These are phyloP conservation scores for Colletotrichum liaoningense DNA, from an alignment of 2,329 filamentous ascomycete genomes.

Conservation along the genomic window DNA sequence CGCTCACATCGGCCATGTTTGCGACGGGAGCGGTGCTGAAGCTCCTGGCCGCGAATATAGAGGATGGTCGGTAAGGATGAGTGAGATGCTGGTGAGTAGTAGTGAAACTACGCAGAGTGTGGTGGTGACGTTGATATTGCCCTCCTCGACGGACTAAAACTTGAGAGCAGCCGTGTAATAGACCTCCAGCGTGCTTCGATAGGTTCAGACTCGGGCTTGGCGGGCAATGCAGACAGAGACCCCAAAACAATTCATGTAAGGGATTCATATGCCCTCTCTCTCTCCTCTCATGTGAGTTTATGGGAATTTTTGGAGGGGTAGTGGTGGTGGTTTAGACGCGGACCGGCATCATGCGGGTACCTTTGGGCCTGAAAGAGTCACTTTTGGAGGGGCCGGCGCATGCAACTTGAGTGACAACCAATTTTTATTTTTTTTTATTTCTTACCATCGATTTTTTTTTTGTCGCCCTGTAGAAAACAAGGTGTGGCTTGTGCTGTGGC, in stretches of 20 bases:
- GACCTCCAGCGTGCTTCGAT: neutral
- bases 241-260: conserved; percentile 23
- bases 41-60: neutral
- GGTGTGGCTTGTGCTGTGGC: conserved; percentile 21
- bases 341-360: conserved; percentile 31
- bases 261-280: conserved; percentile 11
- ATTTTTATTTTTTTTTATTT: neutral
- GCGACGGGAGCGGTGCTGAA: conserved; percentile 14
- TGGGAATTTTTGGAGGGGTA: conserved; percentile 5
- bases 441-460: neutral
- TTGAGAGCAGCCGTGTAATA: conserved; percentile 11
- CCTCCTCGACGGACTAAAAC: neutral
- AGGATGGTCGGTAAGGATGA: neutral
- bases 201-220: conserved; percentile 15
- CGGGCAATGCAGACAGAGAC: conserved; percentile 6
- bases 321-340: neutral
- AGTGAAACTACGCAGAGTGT: neutral
- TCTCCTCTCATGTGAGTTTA: conserved; percentile 22
- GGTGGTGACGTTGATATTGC: neutral
- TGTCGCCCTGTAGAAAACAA: neutral
- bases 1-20: conserved; percentile 37
- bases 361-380: neutral
- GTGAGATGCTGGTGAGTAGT: conserved; percentile 8
- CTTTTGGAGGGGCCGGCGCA: conserved; percentile 15
- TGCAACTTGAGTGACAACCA: neutral